Percentiles rank a stretch among this genome's conserved stretches.
Conservation (phyloP, 176 grass and related monocot genomes). For the Aegilops bicornis region DNA sequence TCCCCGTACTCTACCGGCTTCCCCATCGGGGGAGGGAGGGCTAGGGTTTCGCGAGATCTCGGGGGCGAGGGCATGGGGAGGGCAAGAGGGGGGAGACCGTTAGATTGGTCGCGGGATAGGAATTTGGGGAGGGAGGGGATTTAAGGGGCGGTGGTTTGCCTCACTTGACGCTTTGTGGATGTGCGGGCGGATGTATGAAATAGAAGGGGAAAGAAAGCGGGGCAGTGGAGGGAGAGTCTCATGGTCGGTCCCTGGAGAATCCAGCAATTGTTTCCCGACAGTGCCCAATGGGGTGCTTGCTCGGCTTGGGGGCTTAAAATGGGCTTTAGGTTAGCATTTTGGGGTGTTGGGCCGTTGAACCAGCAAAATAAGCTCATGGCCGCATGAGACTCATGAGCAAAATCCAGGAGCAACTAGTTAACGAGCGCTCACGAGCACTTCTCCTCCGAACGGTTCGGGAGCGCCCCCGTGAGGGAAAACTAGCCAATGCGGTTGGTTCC, state of each 20-base stretch:
- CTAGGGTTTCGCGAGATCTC: slow-evolving; percentile 12
- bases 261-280: not conserved
- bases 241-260: not conserved
- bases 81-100: not conserved
- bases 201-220: not conserved
- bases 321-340: not conserved
- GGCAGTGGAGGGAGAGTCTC: not conserved
- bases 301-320: not conserved
- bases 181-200: not conserved
- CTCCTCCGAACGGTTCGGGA: too few relatives aligned
- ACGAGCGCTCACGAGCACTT: too few relatives aligned
- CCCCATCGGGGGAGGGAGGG: slow-evolving; percentile 20
- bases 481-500: too few relatives aligned
- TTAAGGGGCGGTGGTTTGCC: slow-evolving; percentile 1
- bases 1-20: slow-evolving; percentile 38
- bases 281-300: not conserved
- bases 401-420: too few relatives aligned
- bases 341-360: not conserved
- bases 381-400: too few relatives aligned
- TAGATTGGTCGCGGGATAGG: not conserved
- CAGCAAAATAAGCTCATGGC: too few relatives aligned
- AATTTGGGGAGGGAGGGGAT: slow-evolving; percentile 11
- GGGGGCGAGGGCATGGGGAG: not conserved
- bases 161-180: too few relatives aligned
- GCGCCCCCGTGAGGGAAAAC: too few relatives aligned